These are phyloP conservation scores for Canariomyces notabilis DNA, from an alignment of 2,329 filamentous ascomycete genomes.

Conservation along the genomic window DNA sequence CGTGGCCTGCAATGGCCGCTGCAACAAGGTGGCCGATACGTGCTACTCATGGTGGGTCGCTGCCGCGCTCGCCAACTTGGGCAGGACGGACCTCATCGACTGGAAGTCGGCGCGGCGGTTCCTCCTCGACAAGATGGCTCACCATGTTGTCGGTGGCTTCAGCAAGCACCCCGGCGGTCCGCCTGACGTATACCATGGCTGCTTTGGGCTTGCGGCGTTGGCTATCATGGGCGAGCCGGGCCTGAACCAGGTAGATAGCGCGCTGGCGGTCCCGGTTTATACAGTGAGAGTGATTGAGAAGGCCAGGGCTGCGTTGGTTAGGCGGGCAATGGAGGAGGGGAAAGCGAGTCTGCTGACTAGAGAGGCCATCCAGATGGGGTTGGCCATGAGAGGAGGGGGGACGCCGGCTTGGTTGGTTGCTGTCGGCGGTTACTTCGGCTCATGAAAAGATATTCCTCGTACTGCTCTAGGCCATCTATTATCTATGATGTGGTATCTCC, in stretches of 20 bases:
- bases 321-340: constrained; percentile 10
- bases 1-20: constrained; percentile 82
- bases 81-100: constrained; percentile 52
- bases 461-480: not conserved
- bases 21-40: constrained; percentile 88
- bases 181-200: constrained; percentile 83
- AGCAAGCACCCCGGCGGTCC: constrained; percentile 64
- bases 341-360: not conserved
- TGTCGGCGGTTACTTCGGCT: not conserved
- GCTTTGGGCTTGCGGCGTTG: constrained; percentile 77
- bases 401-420: constrained; percentile 16
- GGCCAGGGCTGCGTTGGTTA: constrained; percentile 39
- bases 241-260: constrained; percentile 67
- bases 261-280: constrained; percentile 67
- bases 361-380: constrained; percentile 17
- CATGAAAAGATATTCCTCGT: not conserved
- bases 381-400: constrained; percentile 15
- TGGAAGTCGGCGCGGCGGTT: constrained; percentile 63
- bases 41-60: constrained; percentile 94
- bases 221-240: constrained; percentile 65
- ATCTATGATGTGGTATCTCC: not conserved
- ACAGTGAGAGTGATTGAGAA: constrained; percentile 46
- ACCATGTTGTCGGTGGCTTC: constrained; percentile 79
- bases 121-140: constrained; percentile 79
- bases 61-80: constrained; percentile 50